Percentiles rank a stretch among this genome's conserved stretches.
Conservation (phyloP, 306 rosid genomes). For the Argentina anserina region DNA sequence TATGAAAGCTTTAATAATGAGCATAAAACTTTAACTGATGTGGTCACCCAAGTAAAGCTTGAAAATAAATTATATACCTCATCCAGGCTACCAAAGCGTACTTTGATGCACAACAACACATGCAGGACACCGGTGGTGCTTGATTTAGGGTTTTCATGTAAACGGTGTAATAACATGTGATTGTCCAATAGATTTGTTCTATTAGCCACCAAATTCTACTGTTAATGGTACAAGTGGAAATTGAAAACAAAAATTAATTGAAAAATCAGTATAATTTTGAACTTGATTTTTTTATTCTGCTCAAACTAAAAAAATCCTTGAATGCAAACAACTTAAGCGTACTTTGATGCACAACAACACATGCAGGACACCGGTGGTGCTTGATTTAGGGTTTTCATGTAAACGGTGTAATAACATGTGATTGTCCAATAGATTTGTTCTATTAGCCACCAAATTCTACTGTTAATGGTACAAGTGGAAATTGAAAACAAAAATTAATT, state of each 20-base stretch:
- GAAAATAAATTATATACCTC: neutral
- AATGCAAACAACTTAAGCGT: too few relatives aligned
- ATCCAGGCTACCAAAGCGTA: neutral
- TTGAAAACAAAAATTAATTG: neutral
- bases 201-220: neutral
- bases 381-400: too few relatives aligned
- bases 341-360: neutral
- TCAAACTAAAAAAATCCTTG: neutral
- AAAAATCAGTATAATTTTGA: neutral
- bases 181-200: neutral
- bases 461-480: neutral
- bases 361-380: neutral
- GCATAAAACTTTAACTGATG: neutral
- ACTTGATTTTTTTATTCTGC: neutral
- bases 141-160: too few relatives aligned
- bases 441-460: neutral
- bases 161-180: too few relatives aligned
- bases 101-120: neutral
- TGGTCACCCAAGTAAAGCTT: neutral
- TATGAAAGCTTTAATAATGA: neutral
- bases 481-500: neutral
- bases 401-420: too few relatives aligned
- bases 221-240: neutral
- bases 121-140: neutral
- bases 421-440: neutral